Percentiles rank a stretch among this genome's conserved stretches.
Evolutionary conservation across 1,284 basidiomycete genomes (phyloP).

Genomic region (Takashimella koratensis): DNA sequence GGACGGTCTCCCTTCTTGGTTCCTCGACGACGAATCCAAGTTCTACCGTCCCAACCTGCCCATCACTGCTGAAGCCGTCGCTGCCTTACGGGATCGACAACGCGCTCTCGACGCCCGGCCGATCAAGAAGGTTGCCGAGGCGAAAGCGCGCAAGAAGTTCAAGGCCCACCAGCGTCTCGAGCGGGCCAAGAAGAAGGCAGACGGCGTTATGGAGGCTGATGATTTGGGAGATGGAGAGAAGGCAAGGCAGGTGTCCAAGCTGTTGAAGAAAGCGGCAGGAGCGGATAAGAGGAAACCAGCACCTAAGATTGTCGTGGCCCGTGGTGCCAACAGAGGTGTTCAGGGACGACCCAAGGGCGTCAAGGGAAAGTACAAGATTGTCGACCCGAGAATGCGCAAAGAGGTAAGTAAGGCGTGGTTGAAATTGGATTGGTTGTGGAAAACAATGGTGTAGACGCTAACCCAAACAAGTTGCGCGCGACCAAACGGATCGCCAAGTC

Average conservation of each 20-base stretch:
- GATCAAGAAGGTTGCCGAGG: slow-evolving; percentile 99
- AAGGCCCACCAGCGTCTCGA: slow-evolving; percentile 80
- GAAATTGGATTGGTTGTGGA: not conserved
- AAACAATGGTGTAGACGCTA: not conserved
- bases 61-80: slow-evolving; percentile 92
- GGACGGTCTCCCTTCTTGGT: slow-evolving; percentile 90
- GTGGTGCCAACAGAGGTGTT: slow-evolving; percentile 80
- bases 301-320: slow-evolving; percentile 88
- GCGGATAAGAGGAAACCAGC: slow-evolving; percentile 54
- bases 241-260: slow-evolving; percentile 85
- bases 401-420: too few relatives aligned
- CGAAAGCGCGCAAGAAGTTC: slow-evolving; percentile 95
- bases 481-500: slow-evolving; percentile 42
- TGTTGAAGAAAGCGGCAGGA: slow-evolving; percentile 74
- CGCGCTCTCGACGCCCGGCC: slow-evolving; percentile 93
- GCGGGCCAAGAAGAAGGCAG: slow-evolving; percentile 94
- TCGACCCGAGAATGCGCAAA: slow-evolving; percentile 58
- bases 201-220: slow-evolving; percentile 82
- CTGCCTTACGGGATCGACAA: slow-evolving; percentile 80
- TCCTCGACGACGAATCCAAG: slow-evolving; percentile 93
- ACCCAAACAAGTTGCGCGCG: slow-evolving; percentile 26
- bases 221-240: slow-evolving; percentile 94
- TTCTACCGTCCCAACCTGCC: slow-evolving; percentile 93
- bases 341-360: slow-evolving; percentile 94
- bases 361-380: slow-evolving; percentile 90